Evolutionary conservation across 768 basidiomycete species (phyloP).

Genomic region (Fistulinella prunicolor): DNA sequence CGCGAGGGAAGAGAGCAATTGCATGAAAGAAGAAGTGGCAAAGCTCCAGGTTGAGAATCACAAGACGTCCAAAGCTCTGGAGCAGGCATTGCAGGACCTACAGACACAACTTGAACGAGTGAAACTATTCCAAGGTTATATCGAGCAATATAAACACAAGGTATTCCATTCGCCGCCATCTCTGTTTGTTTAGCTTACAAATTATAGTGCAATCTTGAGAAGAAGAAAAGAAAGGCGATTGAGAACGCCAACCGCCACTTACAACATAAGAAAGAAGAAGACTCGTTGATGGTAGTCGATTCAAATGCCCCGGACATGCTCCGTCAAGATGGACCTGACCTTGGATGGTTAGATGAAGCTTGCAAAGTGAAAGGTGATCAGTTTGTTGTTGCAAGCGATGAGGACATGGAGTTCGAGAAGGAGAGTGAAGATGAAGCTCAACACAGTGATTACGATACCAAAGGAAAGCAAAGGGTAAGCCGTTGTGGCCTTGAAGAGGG

Average conservation of each 20-base stretch:
- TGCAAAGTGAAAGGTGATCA: conserved; percentile 28
- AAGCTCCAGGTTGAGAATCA: conserved; percentile 25
- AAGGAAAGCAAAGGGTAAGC: conserved; percentile 11
- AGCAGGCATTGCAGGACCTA: conserved; percentile 14
- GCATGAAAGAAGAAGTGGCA: conserved; percentile 18
- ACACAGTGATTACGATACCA: background rate
- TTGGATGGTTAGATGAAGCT: conserved; percentile 29
- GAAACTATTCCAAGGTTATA: conserved; percentile 22
- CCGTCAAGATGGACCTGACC: conserved; percentile 7
- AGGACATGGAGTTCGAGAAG: conserved; percentile 9
- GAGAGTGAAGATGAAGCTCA: conserved; percentile 22
- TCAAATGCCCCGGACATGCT: conserved; percentile 24
- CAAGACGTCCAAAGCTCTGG: conserved; percentile 15
- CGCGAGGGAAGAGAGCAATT: conserved; percentile 12
- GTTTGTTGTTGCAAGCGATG: conserved; percentile 14
- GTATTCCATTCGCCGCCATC: conserved; percentile 7
- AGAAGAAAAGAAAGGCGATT: conserved; percentile 26
- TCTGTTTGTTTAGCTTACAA: background rate
- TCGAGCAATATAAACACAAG: conserved; percentile 21
- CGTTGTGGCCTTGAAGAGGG: background rate
- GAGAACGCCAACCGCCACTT: conserved; percentile 9
- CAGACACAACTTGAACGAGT: conserved; percentile 19
- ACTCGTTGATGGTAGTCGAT: conserved; percentile 31
- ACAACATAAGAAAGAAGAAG: conserved; percentile 20
- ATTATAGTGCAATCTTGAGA: conserved; percentile 21